Base-by-base conservation (phyloP, 2,329 filamentous ascomycete genomes). In the Fusarium tjaetaba region DNA sequence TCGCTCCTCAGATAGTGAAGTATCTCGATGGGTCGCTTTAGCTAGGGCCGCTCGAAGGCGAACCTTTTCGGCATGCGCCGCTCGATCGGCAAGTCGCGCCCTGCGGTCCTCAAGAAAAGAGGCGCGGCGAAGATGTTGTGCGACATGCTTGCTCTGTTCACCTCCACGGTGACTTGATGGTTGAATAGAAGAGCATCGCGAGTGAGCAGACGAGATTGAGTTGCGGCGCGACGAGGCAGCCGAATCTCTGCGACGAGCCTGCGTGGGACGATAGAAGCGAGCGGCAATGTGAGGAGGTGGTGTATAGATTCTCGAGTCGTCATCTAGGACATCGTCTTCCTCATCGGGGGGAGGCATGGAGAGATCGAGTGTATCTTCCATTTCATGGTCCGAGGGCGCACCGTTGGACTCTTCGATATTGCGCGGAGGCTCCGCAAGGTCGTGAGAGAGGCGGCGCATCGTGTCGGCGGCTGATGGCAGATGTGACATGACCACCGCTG, bases 21-120 rank as follows among this genome's bases (percentile, higher is more conserved):
- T 89, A 74, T 92, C 90, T 26, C 88, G 86, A 5, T 91, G 89
- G 11, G 90, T 87, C 6, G 93, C 90, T 82, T 94, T 95, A 68
- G 90, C 92, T 65, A 93, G 81, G 15, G 93, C 93, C 48, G 93
- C 93, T 41, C 93, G 88, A 69, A 94, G 83, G 58, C 94, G 91
- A 22, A 96, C 94, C 80, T 95, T 94, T 81, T 96, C 94, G 28
- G 92, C 94, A 81, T 96, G 93, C 13, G 92, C 92, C 34, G 94
- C 94, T 63, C 93, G 87, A 81, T 95, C 93, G 61, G 94, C 93
- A 24, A 96, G 87, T 26, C 93, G 89, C 20, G 93, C 93, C 80
- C 94, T 94, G 70, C 94, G 91, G 74, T 92, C 92, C 81, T 95
- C 93, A 70, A 96, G 88, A 66, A 96, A 95, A 22, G 92, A 94